phyloP scores from a whole-genome alignment of 768 basidiomycete genomes.

The Phaffia australis region DNA sequence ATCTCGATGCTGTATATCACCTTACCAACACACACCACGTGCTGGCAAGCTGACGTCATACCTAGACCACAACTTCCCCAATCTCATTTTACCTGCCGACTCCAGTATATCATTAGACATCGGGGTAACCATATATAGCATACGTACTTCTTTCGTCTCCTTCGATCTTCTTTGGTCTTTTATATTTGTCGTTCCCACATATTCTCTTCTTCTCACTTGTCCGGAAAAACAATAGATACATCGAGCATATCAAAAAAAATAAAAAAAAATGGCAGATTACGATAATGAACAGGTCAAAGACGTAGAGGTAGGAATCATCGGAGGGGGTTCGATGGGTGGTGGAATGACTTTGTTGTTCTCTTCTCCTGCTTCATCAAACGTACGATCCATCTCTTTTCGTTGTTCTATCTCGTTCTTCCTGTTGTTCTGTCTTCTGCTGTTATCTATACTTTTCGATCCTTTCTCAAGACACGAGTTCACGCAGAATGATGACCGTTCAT shows the following conservation, averaged over 20 bases:
- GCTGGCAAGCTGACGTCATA: too few species aligned
- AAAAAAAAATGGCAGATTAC: slow-evolving; percentile 29
- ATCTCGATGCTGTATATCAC: too few species aligned
- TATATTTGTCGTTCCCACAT: neutral
- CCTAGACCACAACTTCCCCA: too few species aligned
- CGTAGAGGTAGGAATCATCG: slow-evolving; percentile 33
- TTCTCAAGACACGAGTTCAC: neutral
- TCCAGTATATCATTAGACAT: too few species aligned
- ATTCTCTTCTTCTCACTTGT: neutral
- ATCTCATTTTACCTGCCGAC: too few species aligned
- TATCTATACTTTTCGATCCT: neutral
- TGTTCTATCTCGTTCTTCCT: slow-evolving; percentile 30
- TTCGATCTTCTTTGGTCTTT: too few species aligned
- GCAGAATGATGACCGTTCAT: neutral
- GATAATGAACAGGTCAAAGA: slow-evolving; percentile 30
- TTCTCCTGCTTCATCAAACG: neutral
- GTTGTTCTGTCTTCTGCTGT: slow-evolving; percentile 23
- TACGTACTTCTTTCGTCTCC: too few species aligned
- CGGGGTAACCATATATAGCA: too few species aligned
- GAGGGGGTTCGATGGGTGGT: slow-evolving; percentile 32
- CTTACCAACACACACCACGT: too few species aligned
- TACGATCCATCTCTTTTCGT: neutral
- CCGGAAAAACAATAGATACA: neutral
- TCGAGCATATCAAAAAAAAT: neutral
- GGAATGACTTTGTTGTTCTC: slow-evolving; percentile 19